Evolutionary conservation across 2,329 filamentous ascomycete genomes (phyloP).

Genomic region (Cadophora luteo-olivacea): DNA sequence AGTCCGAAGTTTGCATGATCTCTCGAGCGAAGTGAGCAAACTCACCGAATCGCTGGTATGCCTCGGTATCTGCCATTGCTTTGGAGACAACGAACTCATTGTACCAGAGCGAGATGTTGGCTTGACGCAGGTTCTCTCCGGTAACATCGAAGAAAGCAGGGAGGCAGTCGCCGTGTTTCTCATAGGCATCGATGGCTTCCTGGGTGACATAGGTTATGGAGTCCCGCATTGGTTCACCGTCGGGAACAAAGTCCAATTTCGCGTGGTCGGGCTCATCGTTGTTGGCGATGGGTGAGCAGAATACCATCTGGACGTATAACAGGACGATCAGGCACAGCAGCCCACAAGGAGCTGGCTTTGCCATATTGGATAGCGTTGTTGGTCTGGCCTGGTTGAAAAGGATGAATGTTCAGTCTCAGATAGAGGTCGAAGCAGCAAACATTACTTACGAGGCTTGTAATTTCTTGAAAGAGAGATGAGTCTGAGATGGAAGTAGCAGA

Average conservation of each 20-base stretch:
- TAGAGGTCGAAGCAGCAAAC: neutral
- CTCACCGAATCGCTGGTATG: conserved; percentile 12
- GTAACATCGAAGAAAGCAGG: conserved; percentile 15
- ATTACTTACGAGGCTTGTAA: neutral
- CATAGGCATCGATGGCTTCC: conserved; percentile 8
- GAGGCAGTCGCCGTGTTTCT: conserved; percentile 10
- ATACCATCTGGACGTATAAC: neutral
- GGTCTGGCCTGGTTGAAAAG: neutral
- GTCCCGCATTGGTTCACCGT: neutral
- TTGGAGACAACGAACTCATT: conserved; percentile 2
- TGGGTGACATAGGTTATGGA: conserved; percentile 3
- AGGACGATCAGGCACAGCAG: neutral
- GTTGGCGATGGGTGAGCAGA: neutral
- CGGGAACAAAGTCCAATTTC: neutral
- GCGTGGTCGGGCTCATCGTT: neutral
- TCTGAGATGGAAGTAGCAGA: neutral
- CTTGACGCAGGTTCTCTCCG: conserved; percentile 10
- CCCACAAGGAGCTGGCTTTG: neutral
- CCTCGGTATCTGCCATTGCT: conserved; percentile 2
- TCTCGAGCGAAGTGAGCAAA: conserved; percentile 5
- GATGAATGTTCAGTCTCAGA: neutral
- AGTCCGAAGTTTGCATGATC: conserved; percentile 7
- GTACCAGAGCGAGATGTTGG: conserved; percentile 7
- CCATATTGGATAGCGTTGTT: neutral
- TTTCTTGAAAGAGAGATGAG: neutral